Evolutionary conservation across 2,329 filamentous ascomycete genomes (phyloP).

Genomic region (Penicillium aurantiogriseum): DNA sequence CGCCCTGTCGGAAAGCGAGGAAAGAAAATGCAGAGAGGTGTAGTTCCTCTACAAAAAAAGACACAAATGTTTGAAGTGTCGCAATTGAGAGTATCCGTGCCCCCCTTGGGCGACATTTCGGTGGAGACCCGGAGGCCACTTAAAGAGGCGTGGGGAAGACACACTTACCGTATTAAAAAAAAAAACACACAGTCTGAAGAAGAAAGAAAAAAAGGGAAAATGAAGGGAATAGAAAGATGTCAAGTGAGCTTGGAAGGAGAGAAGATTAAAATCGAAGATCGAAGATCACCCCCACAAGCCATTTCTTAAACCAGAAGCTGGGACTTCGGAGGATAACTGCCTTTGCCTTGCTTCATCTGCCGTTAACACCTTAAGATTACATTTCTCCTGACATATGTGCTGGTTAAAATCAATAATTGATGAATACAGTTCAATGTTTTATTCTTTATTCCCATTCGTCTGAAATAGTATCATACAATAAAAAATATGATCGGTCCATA

Average conservation of each 20-base stretch:
- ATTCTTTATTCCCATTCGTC: background rate
- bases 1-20: conserved; percentile 7
- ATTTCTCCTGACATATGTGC: background rate
- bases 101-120: conserved; percentile 28
- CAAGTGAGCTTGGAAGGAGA: background rate
- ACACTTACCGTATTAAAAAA: conserved; percentile 18
- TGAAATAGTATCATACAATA: no score
- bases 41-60: conserved; percentile 1
- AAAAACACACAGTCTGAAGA: background rate
- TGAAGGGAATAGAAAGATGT: background rate
- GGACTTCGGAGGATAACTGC: conserved; percentile 5
- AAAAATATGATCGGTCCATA: background rate
- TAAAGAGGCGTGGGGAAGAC: conserved; percentile 32
- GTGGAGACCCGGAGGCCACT: conserved; percentile 30
- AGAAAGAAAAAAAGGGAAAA: background rate
- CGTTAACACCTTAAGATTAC: background rate
- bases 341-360: conserved; percentile 4
- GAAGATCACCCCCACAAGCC: conserved; percentile 6
- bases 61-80: conserved; percentile 11
- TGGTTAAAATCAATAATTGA: background rate
- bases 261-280: conserved; percentile 5
- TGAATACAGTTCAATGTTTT: background rate
- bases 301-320: background rate
- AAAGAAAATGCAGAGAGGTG: conserved; percentile 5
- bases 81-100: conserved; percentile 17